These are phyloP conservation scores for Harringtonia aguacate DNA, from an alignment of 2,329 filamentous ascomycete species.

Conservation along the genomic window DNA sequence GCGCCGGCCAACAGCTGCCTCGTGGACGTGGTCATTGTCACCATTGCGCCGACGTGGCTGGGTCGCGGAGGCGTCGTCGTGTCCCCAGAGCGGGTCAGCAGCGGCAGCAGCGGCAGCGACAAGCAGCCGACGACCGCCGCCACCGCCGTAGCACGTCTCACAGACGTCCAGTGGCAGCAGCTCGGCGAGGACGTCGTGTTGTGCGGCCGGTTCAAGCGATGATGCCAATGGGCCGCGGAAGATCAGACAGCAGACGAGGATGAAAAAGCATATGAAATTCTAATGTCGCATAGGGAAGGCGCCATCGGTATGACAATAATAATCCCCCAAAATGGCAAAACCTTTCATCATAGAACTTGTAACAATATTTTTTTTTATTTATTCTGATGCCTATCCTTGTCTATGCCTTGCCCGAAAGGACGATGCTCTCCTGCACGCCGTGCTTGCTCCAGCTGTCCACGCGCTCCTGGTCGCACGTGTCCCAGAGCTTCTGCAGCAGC, in stretches of 20 bases:
- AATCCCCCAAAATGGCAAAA: too few species aligned
- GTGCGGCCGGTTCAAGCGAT: constrained; percentile 43
- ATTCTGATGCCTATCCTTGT: not conserved
- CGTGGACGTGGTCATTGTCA: constrained; percentile 68
- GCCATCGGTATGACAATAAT: too few species aligned
- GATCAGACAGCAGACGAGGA: too few species aligned
- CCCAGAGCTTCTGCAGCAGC: constrained; percentile 48
- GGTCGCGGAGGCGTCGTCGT: constrained; percentile 74
- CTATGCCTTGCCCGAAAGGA: not conserved
- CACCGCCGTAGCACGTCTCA: constrained; percentile 56
- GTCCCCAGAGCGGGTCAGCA: constrained; percentile 50
- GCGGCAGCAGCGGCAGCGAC: constrained; percentile 35
- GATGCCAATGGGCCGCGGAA: too few species aligned
- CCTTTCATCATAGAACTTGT: too few species aligned
- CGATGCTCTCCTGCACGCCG: constrained; percentile 18
- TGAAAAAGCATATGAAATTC: too few species aligned
- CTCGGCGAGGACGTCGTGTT: constrained; percentile 77
- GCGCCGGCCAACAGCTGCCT: constrained; percentile 46
- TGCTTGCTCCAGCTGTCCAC: constrained; percentile 56
- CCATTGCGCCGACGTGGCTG: constrained; percentile 84
- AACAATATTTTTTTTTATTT: too few species aligned
- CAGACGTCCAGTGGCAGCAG: constrained; percentile 60
- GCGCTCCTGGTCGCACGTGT: constrained; percentile 56
- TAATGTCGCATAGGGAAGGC: too few species aligned
- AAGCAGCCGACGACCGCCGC: constrained; percentile 46